Evolutionary conservation across 2,329 filamentous ascomycete genomes (phyloP), one percentile per base, ranked within the genome.

Genomic region (Paraconiothyrium sp.): DNA sequence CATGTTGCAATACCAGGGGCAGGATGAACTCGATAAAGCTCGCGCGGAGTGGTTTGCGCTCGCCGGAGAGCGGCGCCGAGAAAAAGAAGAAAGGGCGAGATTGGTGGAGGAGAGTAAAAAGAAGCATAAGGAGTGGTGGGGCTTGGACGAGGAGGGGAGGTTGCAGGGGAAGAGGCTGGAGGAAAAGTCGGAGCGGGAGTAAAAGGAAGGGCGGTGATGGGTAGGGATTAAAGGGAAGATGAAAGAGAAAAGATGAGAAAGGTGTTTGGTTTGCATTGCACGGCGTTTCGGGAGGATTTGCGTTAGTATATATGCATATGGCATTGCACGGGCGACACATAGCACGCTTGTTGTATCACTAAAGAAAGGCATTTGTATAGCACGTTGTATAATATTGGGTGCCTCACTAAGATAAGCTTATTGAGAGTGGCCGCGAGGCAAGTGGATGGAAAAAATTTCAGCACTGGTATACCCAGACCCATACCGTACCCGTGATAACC

Each of bases 31-130:
- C 79, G 95, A 99, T 81, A 89, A 88, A 27, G 95, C 95, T 66
- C 85, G 95, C 56, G 92, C 93, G 79, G 93, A 98, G 77, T 99
- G 95, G 95, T 98, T 98, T 78, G 88, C 89, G 55, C 85, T 87
- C 66, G 86, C 92, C 55, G 84, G 92, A 70, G 88, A 93, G 81
- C 85, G 94, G 59, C 86, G 89, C 70, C 82, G 82, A 60, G 88
- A 90, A 78, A 82, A 89, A 41, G 89, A 93, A 78, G 84, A 85
- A 64, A 80, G 82, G 64, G 79, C 81, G 71, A 64, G 73, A 62
- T 78, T 79, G 72, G 37, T 72, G 76, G 83, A 84, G 66, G 82
- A 83, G 61, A 82, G 82, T 66, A 67, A 73, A 62, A 77, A 79
- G 70, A 79, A 81, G 64, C 83, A 84, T 69, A 77, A 79, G 66